Evolutionary conservation across 495 filamentous ascomycete species (phyloP).

Genomic region (Lasiosphaeris hirsuta): DNA sequence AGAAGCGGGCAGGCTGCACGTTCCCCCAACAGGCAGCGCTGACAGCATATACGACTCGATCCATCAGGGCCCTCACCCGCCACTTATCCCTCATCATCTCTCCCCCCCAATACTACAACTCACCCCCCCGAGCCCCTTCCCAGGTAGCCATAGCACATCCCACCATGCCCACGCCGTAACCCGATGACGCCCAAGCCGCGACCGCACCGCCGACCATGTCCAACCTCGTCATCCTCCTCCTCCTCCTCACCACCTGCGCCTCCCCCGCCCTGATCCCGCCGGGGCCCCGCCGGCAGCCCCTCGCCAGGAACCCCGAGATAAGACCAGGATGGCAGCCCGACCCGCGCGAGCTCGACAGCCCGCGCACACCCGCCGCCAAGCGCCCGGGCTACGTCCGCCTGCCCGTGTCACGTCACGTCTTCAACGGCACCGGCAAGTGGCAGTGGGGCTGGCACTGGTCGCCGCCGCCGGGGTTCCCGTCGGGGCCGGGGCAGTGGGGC

Average conservation of each 20-base stretch:
- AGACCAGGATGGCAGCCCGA: neutral
- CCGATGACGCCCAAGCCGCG: too few species aligned
- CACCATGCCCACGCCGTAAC: too few species aligned
- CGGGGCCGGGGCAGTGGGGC: neutral
- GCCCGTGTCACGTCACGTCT: slow-evolving; percentile 24
- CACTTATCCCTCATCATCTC: too few species aligned
- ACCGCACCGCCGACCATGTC: too few species aligned
- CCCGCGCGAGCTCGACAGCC: neutral
- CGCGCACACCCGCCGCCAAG: neutral
- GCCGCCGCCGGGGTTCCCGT: slow-evolving; percentile 8
- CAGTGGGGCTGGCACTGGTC: slow-evolving; percentile 21
- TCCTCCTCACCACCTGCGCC: too few species aligned
- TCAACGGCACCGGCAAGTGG: slow-evolving; percentile 28
- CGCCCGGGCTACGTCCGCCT: slow-evolving; percentile 28
- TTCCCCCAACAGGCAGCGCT: neutral
- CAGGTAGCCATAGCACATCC: too few species aligned
- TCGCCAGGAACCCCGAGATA: neutral
- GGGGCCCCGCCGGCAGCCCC: neutral
- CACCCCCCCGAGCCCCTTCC: too few species aligned
- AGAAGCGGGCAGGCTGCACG: neutral
- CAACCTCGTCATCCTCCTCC: too few species aligned
- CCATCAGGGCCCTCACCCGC: neutral
- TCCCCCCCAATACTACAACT: too few species aligned
- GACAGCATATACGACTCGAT: neutral
- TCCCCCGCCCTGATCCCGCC: too few species aligned